These are phyloP conservation scores for Chrysoporthe cubensis DNA, from an alignment of 2,329 filamentous ascomycete species.

Conservation along the genomic window DNA sequence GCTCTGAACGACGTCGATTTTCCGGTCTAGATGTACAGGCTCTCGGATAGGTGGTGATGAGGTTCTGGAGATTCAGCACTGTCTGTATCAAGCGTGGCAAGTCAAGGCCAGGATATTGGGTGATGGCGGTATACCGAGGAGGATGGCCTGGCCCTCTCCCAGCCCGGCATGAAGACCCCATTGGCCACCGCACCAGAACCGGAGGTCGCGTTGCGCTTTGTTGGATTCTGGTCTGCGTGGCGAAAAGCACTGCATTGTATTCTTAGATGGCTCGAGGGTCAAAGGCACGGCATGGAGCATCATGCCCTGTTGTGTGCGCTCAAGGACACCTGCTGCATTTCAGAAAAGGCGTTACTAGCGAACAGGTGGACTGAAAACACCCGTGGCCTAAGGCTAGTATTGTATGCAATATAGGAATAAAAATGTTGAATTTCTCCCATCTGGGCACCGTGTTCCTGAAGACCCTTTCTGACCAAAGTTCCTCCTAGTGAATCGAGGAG, in stretches of 20 bases:
- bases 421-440: background rate
- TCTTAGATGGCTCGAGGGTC: background rate
- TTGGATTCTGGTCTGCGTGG: background rate
- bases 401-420: too few relatives aligned
- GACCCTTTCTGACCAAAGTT: too few relatives aligned
- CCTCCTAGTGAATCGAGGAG: too few relatives aligned
- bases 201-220: background rate
- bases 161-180: background rate
- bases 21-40: too few relatives aligned
- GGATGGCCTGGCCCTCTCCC: background rate
- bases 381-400: background rate
- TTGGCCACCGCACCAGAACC: background rate
- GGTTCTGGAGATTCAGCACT: too few relatives aligned
- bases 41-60: too few relatives aligned
- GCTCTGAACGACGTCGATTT: too few relatives aligned
- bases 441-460: too few relatives aligned
- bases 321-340: background rate
- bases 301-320: background rate
- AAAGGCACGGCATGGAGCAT: constrained; percentile 3
- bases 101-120: too few relatives aligned
- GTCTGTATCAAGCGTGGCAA: too few relatives aligned
- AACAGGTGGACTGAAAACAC: background rate
- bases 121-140: background rate
- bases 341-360: background rate
- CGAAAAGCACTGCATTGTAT: constrained; percentile 14